A percentile compares a stretch with the other conserved stretches of the same genome.
Conservation (phyloP, 169 alveolate genomes). For the Theileria equi region DNA sequence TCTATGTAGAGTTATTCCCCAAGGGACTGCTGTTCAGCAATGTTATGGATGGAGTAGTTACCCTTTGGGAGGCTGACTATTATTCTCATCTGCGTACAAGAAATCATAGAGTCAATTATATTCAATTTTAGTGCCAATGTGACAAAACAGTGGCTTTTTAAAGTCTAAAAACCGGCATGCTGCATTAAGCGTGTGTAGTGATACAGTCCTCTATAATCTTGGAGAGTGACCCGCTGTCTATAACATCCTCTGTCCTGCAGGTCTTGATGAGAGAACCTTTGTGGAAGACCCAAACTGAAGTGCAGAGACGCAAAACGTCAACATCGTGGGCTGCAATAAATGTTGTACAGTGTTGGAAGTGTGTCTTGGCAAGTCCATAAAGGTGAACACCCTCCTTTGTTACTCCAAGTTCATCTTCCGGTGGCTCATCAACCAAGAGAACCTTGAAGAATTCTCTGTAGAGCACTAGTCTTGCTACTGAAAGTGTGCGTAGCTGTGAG, state of each 20-base stretch:
- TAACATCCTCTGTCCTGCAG: neutral
- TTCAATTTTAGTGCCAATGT: too few species aligned
- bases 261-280: slow-evolving; percentile 15
- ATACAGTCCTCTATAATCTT: slow-evolving; percentile 12
- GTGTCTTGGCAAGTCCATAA: slow-evolving; percentile 28
- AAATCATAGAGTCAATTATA: too few species aligned
- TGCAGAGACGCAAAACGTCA: slow-evolving; percentile 41
- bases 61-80: too few species aligned
- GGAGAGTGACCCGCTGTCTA: slow-evolving; percentile 15
- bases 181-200: too few species aligned
- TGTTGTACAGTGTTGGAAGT: slow-evolving; percentile 61
- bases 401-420: slow-evolving; percentile 44
- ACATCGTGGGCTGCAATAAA: slow-evolving; percentile 61
- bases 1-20: too few species aligned
- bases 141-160: too few species aligned
- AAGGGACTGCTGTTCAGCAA: too few species aligned
- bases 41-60: too few species aligned
- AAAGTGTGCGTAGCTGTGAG: slow-evolving; percentile 65
- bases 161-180: too few species aligned
- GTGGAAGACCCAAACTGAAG: slow-evolving; percentile 9
- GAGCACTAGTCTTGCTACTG: slow-evolving; percentile 72
- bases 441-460: slow-evolving; percentile 69
- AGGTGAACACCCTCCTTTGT: slow-evolving; percentile 4
- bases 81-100: too few species aligned
- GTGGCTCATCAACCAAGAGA: slow-evolving; percentile 81